Evolutionary conservation across 1,139 yeast species (phyloP), one percentile per base, ranked within the genome.

Genomic region (Geotrichum australiense): DNA sequence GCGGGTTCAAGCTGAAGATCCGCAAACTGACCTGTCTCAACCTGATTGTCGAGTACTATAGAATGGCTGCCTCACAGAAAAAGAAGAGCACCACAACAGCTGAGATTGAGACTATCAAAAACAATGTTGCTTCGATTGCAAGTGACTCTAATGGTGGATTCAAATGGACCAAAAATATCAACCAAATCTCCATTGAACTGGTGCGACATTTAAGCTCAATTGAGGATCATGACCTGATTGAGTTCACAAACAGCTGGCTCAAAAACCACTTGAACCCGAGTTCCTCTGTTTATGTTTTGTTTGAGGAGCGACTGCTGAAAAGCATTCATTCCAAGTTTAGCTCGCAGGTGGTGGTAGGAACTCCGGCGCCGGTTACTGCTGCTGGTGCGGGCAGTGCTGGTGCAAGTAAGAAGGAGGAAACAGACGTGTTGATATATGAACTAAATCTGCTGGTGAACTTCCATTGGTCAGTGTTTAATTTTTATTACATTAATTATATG

Each of bases 151-250:
- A 79, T 56, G 95, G 95, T 2, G 84, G 82, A 58, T 77, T 84
- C 49, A 83, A 86, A 65, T 86, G 96, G 95, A 85, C 95, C 1
- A 76, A 85, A 56, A 85, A 86, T 59, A 76, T 85, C 27, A 73
- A 78, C 49, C 70, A 82, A 22, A 74, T 86, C 49, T 75, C 91
- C 5, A 70, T 86, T 46, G 94, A 85, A 57, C 63, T 84, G 40
- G 76, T 80, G 39, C 76, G 75, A 47, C 60, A 68, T 50, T 55
- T 58, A 43, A 24, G 30, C 11, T 24, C 37, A 3, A 22, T 34
- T 23, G 20, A 24, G 7, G 29, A 25, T 22, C 3, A 6, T 24
- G 37, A 24, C 7, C 21, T 34, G 14, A 23, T 34, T 6, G 22
- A 34, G 4, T 21, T 25, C 3, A 25, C 37, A 3, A 18, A 5